Evolutionary conservation across 164 flowering plant genomes (phyloP).

Genomic region (Houttuynia cordata): DNA sequence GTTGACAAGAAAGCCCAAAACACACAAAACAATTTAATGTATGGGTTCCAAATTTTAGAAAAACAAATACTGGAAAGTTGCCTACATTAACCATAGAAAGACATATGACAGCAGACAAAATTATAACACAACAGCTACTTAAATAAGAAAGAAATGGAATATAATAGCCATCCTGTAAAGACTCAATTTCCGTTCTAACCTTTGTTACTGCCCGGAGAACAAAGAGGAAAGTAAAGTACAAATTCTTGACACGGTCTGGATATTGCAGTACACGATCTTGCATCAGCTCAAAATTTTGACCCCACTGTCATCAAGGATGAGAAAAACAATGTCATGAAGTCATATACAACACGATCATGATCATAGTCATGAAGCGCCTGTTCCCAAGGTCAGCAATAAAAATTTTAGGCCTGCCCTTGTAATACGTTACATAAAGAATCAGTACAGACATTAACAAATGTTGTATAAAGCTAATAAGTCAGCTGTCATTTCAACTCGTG

Average conservation of each 20-base stretch:
- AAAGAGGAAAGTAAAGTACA: slow-evolving; percentile 91
- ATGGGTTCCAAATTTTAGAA: neutral
- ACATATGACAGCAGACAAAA: neutral
- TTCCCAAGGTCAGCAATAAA: too few relatives aligned
- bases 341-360: too few relatives aligned
- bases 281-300: slow-evolving; percentile 59
- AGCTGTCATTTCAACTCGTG: neutral
- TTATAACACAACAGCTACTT: neutral
- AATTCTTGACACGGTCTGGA: slow-evolving; percentile 80
- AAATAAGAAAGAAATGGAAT: neutral
- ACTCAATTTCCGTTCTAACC: slow-evolving; percentile 19
- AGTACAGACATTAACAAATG: neutral
- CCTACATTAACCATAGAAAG: neutral
- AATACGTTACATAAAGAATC: too few relatives aligned
- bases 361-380: too few relatives aligned
- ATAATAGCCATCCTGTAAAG: neutral
- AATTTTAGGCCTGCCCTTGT: too few relatives aligned
- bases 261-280: slow-evolving; percentile 73
- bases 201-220: slow-evolving; percentile 94
- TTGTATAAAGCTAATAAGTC: neutral
- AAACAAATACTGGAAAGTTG: neutral
- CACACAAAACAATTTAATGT: neutral
- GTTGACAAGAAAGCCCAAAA: neutral
- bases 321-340: neutral
- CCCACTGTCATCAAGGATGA: slow-evolving; percentile 57